Base-by-base conservation (phyloP, 208 protist species). In the Leishmania major region DNA sequence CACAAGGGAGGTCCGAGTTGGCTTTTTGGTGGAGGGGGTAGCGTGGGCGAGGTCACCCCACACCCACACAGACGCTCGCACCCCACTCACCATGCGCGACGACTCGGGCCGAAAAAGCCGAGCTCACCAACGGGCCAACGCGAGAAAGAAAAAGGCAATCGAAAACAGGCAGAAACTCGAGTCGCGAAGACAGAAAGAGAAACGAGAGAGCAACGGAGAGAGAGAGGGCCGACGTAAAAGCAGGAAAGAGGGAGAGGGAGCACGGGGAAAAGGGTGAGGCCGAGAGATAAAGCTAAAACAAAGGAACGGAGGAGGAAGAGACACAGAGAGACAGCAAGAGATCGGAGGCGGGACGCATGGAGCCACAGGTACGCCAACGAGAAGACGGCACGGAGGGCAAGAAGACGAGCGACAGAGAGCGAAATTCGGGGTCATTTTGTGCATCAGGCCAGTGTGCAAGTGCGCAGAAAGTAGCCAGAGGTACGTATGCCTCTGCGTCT, bases 211-310 rank as follows among this genome's bases (percentile, higher is more conserved):
- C 51, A 55, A 3, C 3, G 1, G 2, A 22, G 51, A 22, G 51
- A 17, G 10, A 22, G 10, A 55, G 51, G 4, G 0, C 10, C 45
- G 51, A 55, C 15, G 51, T 13, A 15, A 55, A 0, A 19, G 51
- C 15, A 55, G 11, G 57, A n/a, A n/a, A 28, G 76, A 64, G 66
- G 82, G 28, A 77, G 60, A 78, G 7, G 45, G n/a, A 71, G 66
- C 74, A 28, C 66, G 37, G 79, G 69, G 64, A 71, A 81, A 51
- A 0, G 31, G 8, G 28, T n/a, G 49, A 70, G 4, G 45, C 11
- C 7, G 51, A 67, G 10, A 71, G 19, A 53, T 5, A 28, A 57
- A 2, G 71, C 4, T 10, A 64, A 57, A 73, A 62, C 25, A 57
- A 57, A 8, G 47, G 31, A 35, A 75, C 6, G 73, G 40, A n/a